Percentiles rank a stretch among this genome's conserved stretches.
Evolutionary conservation across 1,284 basidiomycete species (phyloP).

Genomic region (Ceraceosorus guamensis): DNA sequence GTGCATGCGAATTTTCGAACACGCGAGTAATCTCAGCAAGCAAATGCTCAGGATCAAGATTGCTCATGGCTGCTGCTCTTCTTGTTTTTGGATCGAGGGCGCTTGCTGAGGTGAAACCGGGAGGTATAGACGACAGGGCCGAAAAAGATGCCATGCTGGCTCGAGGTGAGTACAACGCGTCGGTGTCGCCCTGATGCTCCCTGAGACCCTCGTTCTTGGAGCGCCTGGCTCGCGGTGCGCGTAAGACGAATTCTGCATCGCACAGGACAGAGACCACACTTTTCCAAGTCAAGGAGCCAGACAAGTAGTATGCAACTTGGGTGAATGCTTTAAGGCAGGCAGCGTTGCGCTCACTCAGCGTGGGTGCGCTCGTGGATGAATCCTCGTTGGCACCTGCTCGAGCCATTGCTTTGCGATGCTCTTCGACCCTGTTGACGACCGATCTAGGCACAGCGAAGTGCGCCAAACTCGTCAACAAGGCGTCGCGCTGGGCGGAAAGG

Average conservation of each 20-base stretch:
- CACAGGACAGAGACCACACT: constrained; percentile 63
- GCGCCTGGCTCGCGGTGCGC: not conserved
- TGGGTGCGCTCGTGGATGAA: not conserved
- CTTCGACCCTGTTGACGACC: not conserved
- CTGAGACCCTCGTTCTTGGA: not conserved
- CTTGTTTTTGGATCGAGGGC: not conserved
- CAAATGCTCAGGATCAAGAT: constrained; percentile 9
- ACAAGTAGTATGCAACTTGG: constrained; percentile 69
- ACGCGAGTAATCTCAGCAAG: constrained; percentile 24
- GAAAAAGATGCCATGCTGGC: constrained; percentile 5
- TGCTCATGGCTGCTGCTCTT: constrained; percentile 4
- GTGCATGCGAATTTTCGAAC: constrained; percentile 54
- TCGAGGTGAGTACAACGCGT: constrained; percentile 1
- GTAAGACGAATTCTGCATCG: constrained; percentile 20
- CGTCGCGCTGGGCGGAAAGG: constrained; percentile 78
- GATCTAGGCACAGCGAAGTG: constrained; percentile 73
- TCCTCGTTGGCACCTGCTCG: constrained; percentile 1
- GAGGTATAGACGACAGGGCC: constrained; percentile 6
- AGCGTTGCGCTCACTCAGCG: constrained; percentile 62
- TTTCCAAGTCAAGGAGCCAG: constrained; percentile 83
- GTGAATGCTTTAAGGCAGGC: constrained; percentile 80
- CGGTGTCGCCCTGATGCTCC: not conserved
- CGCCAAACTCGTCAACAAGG: constrained; percentile 76
- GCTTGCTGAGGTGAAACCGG: constrained; percentile 9
- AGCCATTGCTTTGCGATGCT: not conserved